These are phyloP conservation scores for Russula compacta DNA, from an alignment of 768 basidiomycete genomes.

Conservation along the genomic window DNA sequence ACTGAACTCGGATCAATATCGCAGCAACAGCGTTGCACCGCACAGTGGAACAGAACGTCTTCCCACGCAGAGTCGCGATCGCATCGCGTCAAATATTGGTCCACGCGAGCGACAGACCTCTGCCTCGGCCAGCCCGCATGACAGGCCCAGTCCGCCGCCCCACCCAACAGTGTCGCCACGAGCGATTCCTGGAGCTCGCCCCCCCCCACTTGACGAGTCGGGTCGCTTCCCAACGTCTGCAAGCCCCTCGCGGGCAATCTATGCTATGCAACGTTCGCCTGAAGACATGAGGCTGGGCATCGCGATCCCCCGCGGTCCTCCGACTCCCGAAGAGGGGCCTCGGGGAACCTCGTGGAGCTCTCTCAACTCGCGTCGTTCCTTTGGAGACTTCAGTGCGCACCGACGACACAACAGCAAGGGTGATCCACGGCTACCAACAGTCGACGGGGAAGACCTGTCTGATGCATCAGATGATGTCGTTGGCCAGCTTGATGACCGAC, in stretches of 20 bases:
- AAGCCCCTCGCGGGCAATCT: constrained; percentile 16
- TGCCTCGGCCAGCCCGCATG: constrained; percentile 17
- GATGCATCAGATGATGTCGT: constrained; percentile 16
- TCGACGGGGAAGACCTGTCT: constrained; percentile 9
- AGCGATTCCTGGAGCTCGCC: constrained; percentile 13
- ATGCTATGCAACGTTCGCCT: constrained; percentile 16
- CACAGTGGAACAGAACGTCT: background rate
- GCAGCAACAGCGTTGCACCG: background rate
- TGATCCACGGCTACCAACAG: constrained; percentile 4
- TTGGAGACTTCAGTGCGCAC: constrained; percentile 6
- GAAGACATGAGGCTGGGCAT: constrained; percentile 19
- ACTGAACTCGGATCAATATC: constrained; percentile 7
- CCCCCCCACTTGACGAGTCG: constrained; percentile 9
- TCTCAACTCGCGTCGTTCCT: constrained; percentile 18
- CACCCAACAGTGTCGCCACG: constrained; percentile 2
- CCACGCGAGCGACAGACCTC: constrained; percentile 15
- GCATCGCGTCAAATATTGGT: background rate
- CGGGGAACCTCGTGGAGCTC: constrained; percentile 12
- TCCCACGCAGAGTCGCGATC: constrained; percentile 18
- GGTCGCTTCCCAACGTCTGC: constrained; percentile 18
- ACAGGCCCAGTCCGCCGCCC: constrained; percentile 9
- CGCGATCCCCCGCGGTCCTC: constrained; percentile 14
- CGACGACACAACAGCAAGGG: constrained; percentile 13
- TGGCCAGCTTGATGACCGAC: constrained; percentile 10
- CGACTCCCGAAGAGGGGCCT: constrained; percentile 11